Base-by-base conservation (phyloP, 805 yeast genomes). In the Metschnikowia gruessii region DNA sequence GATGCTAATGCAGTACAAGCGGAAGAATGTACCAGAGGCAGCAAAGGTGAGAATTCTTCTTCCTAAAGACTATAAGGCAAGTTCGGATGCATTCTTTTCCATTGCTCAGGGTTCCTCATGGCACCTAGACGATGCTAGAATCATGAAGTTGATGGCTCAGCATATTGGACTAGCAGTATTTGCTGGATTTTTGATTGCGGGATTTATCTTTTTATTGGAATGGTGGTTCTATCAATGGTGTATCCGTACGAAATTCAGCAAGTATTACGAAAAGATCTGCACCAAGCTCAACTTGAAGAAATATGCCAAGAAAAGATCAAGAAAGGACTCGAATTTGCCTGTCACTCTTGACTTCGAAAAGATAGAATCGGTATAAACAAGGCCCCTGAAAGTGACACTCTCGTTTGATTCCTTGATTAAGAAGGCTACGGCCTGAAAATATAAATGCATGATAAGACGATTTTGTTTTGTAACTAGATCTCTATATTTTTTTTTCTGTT, bases 71-170 rank as follows among this genome's bases (percentile, higher is more conserved):
- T 87, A 87, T 65, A 86, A 85, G 61, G 70, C 77, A 48, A 76
- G 75, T 51, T 60, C 74, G 1, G 68, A 75, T 54, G 77, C 90
- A 0, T 86, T 87, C 62, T 90, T 91, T 65, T 74, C 81, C 33
- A 83, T 87, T 45, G 72, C 88, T 0, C 78, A 80, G 45, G 97
- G 97, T 38, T 87, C 95, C 0, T 86, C 95, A 21, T 91, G 97
- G 97, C 97, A 91, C 66, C 68, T 80, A 59, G 88, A 83, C 54
- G 97, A 91, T 64, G 96, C 97, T 10, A 75, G 81, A 44, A 79
- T 87, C 61, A 80, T 90, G 65, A 82, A 86, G 59, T 69, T 79
- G 8, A 68, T 90, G 66, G 89, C 87, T 15, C 75, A 79, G 53
- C 96, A 91, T 64, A 80, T 91, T 53, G 74, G 81, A 13, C 66